Evolutionary conservation across 805 yeast species (phyloP).

Genomic region (Torulaspora gathmanii): DNA sequence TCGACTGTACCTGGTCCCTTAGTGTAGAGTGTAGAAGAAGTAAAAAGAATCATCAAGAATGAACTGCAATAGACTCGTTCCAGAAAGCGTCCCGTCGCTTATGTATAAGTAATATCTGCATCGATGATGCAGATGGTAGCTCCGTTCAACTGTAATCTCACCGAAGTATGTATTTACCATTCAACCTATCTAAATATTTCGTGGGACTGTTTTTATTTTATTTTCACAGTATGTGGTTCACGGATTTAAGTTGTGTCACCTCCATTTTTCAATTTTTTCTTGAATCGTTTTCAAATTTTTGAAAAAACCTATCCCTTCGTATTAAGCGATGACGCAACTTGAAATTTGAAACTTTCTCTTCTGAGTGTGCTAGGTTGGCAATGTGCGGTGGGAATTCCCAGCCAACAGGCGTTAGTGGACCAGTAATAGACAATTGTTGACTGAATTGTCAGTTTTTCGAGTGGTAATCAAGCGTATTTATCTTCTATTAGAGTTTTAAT

Average conservation of each 20-base stretch:
- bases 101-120: too few species aligned
- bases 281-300: too few species aligned
- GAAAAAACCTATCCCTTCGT: not conserved
- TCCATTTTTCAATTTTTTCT: not conserved
- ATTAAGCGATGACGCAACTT: not conserved
- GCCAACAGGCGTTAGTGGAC: not conserved
- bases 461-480: not conserved
- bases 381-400: not conserved
- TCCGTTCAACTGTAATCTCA: conserved; percentile 2
- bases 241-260: not conserved
- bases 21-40: conserved; percentile 8
- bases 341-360: not conserved
- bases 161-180: not conserved
- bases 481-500: not conserved
- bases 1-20: not conserved
- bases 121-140: too few species aligned
- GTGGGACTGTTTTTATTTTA: conserved; percentile 2
- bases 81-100: too few species aligned
- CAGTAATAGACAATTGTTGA: not conserved
- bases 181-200: not conserved
- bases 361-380: not conserved
- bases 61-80: not conserved
- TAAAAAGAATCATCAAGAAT: conserved; percentile 1
- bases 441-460: not conserved
- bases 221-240: too few species aligned